phyloP scores from a whole-genome alignment of 176 grass and related monocot species.

The Carex scoparia region DNA sequence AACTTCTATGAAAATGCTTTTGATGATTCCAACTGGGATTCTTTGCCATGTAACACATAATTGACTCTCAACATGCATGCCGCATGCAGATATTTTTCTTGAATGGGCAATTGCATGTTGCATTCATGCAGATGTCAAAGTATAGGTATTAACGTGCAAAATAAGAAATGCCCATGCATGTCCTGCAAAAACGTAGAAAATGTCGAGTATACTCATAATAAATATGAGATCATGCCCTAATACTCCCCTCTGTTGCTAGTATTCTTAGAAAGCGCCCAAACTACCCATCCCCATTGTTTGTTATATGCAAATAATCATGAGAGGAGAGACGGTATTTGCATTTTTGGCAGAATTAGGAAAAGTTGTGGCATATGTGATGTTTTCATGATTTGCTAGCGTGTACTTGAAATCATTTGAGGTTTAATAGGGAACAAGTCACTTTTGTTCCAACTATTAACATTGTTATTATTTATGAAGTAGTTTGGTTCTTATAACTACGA shows the following conservation, averaged over 20 bases:
- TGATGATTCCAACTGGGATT: conserved; percentile 67
- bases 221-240: neutral
- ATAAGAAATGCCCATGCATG: neutral
- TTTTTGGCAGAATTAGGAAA: neutral
- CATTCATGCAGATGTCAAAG: neutral
- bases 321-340: neutral
- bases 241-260: neutral
- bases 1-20: conserved; percentile 60
- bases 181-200: neutral
- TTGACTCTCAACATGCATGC: neutral
- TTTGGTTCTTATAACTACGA: neutral
- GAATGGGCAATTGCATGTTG: neutral
- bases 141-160: neutral
- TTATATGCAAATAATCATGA: neutral
- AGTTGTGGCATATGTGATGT: neutral
- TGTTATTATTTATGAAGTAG: neutral
- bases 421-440: neutral
- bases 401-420: neutral
- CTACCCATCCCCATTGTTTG: neutral
- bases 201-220: neutral
- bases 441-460: neutral
- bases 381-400: neutral
- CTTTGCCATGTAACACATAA: conserved; percentile 58
- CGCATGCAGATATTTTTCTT: neutral
- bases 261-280: neutral